phyloP scores from a whole-genome alignment of 1,284 basidiomycete genomes.

The Pseudozyma hubeiensis region DNA sequence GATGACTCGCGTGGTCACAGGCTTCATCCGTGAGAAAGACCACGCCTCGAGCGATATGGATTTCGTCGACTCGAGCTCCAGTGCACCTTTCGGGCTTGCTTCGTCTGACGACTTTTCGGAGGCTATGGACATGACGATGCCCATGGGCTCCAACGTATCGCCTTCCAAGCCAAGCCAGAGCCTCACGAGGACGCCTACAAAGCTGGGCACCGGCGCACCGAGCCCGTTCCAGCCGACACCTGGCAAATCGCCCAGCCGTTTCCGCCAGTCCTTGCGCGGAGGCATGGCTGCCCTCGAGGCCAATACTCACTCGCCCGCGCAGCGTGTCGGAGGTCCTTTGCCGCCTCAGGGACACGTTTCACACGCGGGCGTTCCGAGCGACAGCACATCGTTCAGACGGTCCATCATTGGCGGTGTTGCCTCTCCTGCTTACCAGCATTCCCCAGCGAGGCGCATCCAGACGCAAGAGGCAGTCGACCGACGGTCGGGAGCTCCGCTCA shows the following conservation, averaged over 20 bases:
- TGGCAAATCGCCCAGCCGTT: constrained; percentile 40
- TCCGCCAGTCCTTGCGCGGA: constrained; percentile 48
- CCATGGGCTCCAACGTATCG: constrained; percentile 36
- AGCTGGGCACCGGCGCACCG: constrained; percentile 28
- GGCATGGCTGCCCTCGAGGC: constrained; percentile 43
- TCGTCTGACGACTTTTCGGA: constrained; percentile 37
- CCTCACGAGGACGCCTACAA: constrained; percentile 11
- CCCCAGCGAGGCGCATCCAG: constrained; percentile 50
- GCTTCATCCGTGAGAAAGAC: constrained; percentile 45
- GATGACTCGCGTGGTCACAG: constrained; percentile 44
- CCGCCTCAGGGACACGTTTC: constrained; percentile 24
- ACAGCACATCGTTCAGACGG: constrained; percentile 51
- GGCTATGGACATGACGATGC: constrained; percentile 58
- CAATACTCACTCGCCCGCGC: constrained; percentile 33
- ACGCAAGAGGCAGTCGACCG: constrained; percentile 15
- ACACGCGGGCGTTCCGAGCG: constrained; percentile 11
- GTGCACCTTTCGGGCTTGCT: constrained; percentile 11
- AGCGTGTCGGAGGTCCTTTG: constrained; percentile 30
- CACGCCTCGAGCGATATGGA: constrained; percentile 48
- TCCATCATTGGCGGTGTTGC: constrained; percentile 59
- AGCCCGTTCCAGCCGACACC: constrained; percentile 44
- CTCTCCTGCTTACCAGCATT: constrained; percentile 52
- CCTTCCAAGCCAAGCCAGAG: constrained; percentile 28
- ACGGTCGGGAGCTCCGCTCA: constrained; percentile 27
- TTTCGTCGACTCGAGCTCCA: constrained; percentile 38